Conservation (phyloP, 768 basidiomycete species). For the Dioszegia crocea region DNA sequence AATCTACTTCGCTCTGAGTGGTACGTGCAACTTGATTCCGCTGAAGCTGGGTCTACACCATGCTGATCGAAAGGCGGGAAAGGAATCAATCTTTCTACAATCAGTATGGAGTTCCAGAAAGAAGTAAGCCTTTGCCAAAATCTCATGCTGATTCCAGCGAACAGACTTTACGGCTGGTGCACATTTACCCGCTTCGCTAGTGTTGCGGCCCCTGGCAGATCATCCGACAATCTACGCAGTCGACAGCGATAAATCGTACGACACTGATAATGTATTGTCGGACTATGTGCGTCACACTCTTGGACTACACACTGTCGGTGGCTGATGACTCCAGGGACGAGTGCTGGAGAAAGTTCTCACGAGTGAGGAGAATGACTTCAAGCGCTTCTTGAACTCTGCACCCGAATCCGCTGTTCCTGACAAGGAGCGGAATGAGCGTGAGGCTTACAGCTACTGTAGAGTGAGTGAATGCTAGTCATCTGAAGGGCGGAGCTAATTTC, state of each 20-base stretch:
- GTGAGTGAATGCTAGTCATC: conserved; percentile 51
- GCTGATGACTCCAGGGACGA: conserved; percentile 60
- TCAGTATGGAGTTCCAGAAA: conserved; percentile 61
- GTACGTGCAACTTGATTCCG: conserved; percentile 44
- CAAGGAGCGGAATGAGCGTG: conserved; percentile 50
- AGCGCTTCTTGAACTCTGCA: conserved; percentile 50
- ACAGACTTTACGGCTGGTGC: conserved; percentile 71
- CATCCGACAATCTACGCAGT: conserved; percentile 43
- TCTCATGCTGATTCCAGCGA: conserved; percentile 52
- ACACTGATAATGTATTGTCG: conserved; percentile 47
- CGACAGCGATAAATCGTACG: conserved; percentile 51
- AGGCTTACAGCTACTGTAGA: conserved; percentile 83
- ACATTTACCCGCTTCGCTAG: conserved; percentile 67
- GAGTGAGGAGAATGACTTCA: conserved; percentile 61
- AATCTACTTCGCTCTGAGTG: conserved; percentile 80
- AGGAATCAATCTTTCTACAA: conserved; percentile 58
- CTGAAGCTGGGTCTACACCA: too few species aligned
- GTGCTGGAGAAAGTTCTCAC: conserved; percentile 87
- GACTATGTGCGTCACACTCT: conserved; percentile 39
- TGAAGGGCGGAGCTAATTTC: neutral
- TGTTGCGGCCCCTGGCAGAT: conserved; percentile 56
- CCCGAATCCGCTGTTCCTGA: conserved; percentile 45
- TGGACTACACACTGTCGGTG: neutral
- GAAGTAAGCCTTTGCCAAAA: conserved; percentile 54
- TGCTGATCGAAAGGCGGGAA: conserved; percentile 52